Evolutionary conservation across 768 basidiomycete genomes (phyloP).

Genomic region (Lactarius vividus): DNA sequence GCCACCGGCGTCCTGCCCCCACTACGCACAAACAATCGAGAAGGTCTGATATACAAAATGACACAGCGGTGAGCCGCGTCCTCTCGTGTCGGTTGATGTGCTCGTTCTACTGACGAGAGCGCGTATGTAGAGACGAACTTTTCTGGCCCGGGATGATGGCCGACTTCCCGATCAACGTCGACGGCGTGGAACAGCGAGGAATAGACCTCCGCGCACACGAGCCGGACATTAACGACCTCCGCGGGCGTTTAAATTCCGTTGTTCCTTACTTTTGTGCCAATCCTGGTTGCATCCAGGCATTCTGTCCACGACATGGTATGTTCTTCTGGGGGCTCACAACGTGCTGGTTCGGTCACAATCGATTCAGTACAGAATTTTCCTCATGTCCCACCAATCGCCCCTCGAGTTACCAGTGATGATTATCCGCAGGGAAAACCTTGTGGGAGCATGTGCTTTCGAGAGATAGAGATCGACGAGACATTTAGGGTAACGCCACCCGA

Average conservation of each 20-base stretch:
- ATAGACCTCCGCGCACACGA: conserved; percentile 25
- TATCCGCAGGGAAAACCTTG: conserved; percentile 13
- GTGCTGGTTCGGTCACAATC: not conserved
- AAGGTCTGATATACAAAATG: conserved; percentile 26
- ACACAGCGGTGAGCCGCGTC: conserved; percentile 31
- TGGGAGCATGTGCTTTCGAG: conserved; percentile 10
- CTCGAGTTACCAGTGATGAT: conserved; percentile 10
- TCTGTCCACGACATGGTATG: conserved; percentile 19
- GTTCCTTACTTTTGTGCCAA: conserved; percentile 31
- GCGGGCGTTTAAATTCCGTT: conserved; percentile 29
- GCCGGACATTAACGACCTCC: conserved; percentile 29
- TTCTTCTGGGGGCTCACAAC: not conserved
- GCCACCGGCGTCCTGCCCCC: conserved; percentile 46
- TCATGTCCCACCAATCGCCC: conserved; percentile 2
- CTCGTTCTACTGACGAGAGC: not conserved
- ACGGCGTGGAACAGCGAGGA: conserved; percentile 15
- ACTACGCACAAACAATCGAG: not conserved
- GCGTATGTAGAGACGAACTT: conserved; percentile 1
- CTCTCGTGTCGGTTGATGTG: conserved; percentile 24
- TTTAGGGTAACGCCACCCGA: not conserved
- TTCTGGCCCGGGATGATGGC: conserved; percentile 18
- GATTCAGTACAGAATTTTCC: not conserved
- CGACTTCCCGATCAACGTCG: conserved; percentile 9
- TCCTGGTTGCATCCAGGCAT: conserved; percentile 17
- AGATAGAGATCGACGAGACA: conserved; percentile 8